These are phyloP conservation scores for Cicer arietinum DNA, from an alignment of 306 rosid species.

Conservation along the genomic window DNA sequence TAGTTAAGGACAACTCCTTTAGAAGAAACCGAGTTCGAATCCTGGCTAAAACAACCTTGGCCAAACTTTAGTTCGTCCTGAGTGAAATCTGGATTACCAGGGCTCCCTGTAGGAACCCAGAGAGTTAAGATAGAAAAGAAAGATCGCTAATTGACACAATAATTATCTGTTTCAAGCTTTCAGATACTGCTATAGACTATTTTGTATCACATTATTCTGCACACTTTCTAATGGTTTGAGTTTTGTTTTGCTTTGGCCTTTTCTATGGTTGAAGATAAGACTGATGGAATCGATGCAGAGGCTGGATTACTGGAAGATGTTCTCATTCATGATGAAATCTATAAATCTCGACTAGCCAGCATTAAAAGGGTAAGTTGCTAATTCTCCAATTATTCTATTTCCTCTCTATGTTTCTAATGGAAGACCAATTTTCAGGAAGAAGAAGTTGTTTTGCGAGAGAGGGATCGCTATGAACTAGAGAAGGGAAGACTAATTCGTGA, in stretches of 20 bases:
- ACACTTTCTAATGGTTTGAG: slow-evolving; percentile 26
- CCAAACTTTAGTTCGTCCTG: no score
- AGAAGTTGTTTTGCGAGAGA: slow-evolving; percentile 82
- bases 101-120: no score
- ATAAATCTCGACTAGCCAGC: slow-evolving; percentile 90
- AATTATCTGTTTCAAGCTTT: slow-evolving; percentile 31
- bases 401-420: slow-evolving; percentile 39
- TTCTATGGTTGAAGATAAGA: slow-evolving; percentile 66
- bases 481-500: slow-evolving; percentile 97
- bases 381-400: slow-evolving; percentile 31
- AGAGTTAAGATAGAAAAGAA: no score
- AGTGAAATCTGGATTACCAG: no score
- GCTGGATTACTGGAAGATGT: slow-evolving; percentile 75
- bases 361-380: slow-evolving; percentile 79
- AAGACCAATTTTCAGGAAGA: slow-evolving; percentile 70
- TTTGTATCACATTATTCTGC: slow-evolving; percentile 29
- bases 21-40: no score
- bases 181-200: slow-evolving; percentile 31
- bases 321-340: slow-evolving; percentile 88
- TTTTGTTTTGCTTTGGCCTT: slow-evolving; percentile 30
- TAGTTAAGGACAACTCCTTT: no score
- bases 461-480: slow-evolving; percentile 93
- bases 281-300: slow-evolving; percentile 75
- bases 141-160: slow-evolving; percentile 29
- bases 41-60: no score